Conservation (phyloP, 352 stramenopile genomes). For the Globisporangium ultimum region DNA sequence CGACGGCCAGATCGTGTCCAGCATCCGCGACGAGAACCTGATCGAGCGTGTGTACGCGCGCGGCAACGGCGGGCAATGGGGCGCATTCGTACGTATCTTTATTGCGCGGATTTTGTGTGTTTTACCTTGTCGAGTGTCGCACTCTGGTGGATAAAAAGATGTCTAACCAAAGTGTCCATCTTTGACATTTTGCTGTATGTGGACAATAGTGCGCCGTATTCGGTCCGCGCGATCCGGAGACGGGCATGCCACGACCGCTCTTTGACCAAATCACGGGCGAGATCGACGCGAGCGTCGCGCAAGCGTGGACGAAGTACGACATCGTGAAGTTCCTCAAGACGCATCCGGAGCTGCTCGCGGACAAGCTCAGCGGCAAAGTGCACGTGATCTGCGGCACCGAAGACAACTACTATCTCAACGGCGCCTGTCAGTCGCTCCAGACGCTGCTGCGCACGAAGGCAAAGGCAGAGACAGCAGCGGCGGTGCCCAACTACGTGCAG, state of each 20-base stretch:
- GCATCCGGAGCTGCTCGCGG: slow-evolving; percentile 31
- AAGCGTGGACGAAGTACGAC: slow-evolving; percentile 62
- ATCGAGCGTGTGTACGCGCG: slow-evolving; percentile 59
- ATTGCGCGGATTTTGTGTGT: not conserved
- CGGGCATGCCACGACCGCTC: slow-evolving; percentile 53
- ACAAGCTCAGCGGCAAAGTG: slow-evolving; percentile 47
- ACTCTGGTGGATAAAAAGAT: no score
- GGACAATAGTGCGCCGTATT: slow-evolving; percentile 51
- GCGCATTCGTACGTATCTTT: slow-evolving; percentile 61
- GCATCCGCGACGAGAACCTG: slow-evolving; percentile 70
- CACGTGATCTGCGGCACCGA: slow-evolving; percentile 71
- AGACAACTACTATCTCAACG: slow-evolving; percentile 78
- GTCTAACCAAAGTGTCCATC: not conserved
- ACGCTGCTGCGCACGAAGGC: slow-evolving; percentile 32
- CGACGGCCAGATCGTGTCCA: slow-evolving; percentile 47
- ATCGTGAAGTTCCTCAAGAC: slow-evolving; percentile 54
- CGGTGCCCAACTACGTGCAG: slow-evolving; percentile 59
- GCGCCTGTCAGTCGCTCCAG: slow-evolving; percentile 57
- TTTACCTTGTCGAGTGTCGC: no score
- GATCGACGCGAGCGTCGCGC: slow-evolving; percentile 55
- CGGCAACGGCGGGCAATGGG: slow-evolving; percentile 75
- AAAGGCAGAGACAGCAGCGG: not conserved
- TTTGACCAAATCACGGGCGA: slow-evolving; percentile 73
- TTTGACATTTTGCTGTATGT: not conserved
- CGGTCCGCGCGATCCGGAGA: slow-evolving; percentile 35